These are phyloP conservation scores for Tetrapisispora iriomotensis DNA, from an alignment of 805 yeast species.

Conservation along the genomic window DNA sequence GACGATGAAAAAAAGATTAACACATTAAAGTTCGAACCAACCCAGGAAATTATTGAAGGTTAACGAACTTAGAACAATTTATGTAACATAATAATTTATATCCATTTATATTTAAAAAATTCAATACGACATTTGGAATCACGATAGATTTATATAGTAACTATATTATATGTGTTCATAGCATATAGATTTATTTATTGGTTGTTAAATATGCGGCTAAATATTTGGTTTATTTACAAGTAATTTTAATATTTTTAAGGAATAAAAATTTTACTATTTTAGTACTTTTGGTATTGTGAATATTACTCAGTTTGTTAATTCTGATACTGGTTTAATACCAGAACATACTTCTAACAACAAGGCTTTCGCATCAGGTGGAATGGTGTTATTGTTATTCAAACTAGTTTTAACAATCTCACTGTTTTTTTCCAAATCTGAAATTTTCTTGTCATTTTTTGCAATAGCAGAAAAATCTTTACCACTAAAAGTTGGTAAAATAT, in stretches of 20 bases:
- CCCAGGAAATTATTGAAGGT: slow-evolving; percentile 20
- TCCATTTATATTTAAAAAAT: too few relatives aligned
- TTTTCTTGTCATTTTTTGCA: slow-evolving; percentile 13
- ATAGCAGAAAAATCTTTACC: slow-evolving; percentile 10
- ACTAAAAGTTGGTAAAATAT: slow-evolving; percentile 5
- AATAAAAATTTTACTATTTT: neutral
- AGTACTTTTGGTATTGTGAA: neutral
- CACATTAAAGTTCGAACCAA: slow-evolving; percentile 15
- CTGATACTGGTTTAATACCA: slow-evolving; percentile 23
- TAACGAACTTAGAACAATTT: too few relatives aligned
- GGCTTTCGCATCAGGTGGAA: slow-evolving; percentile 12
- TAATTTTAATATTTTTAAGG: too few relatives aligned
- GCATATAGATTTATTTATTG: too few relatives aligned
- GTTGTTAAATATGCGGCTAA: too few relatives aligned
- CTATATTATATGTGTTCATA: too few relatives aligned
- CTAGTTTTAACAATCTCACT: slow-evolving; percentile 19
- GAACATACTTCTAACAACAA: slow-evolving; percentile 23
- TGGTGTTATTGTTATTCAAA: slow-evolving; percentile 9
- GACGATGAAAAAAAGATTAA: slow-evolving; percentile 5
- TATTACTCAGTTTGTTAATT: slow-evolving; percentile 7
- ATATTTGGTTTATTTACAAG: too few relatives aligned
- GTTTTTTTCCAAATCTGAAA: slow-evolving; percentile 11
- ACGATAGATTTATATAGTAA: too few relatives aligned
- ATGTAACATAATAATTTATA: too few relatives aligned
- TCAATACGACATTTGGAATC: too few relatives aligned